These are phyloP conservation scores for Ophiosphaerella narmari DNA, from an alignment of 2,329 filamentous ascomycete species.

Conservation along the genomic window DNA sequence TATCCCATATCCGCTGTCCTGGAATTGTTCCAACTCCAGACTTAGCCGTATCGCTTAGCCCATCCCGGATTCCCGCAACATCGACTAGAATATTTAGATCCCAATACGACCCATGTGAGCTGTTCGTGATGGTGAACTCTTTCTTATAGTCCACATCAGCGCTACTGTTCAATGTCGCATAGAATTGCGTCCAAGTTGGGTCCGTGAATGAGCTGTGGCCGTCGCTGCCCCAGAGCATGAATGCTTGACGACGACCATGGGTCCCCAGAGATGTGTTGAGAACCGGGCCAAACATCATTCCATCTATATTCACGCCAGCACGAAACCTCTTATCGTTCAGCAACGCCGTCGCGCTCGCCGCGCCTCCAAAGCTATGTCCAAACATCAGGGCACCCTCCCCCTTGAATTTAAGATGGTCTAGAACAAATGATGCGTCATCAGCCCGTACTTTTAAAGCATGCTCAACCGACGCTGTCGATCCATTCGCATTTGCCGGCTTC, in stretches of 20 bases:
- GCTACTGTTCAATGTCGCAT: conserved; percentile 2
- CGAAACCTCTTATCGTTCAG: conserved; percentile 28
- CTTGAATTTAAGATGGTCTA: conserved; percentile 9
- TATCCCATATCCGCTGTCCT: conserved; percentile 7
- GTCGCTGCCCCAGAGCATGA: conserved; percentile 15
- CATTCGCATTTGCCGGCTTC: conserved; percentile 5
- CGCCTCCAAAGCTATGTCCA: conserved; percentile 40
- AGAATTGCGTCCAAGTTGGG: conserved; percentile 12
- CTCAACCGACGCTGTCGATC: conserved; percentile 15
- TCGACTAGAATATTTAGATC: conserved; percentile 17
- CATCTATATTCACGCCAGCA: conserved; percentile 38
- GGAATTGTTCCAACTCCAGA: conserved; percentile 5
- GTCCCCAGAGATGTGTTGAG: conserved; percentile 8
- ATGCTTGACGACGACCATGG: background rate
- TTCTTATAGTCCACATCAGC: conserved; percentile 11
- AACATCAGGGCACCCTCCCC: conserved; percentile 17
- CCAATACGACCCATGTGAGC: conserved; percentile 17
- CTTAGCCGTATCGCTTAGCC: conserved; percentile 9
- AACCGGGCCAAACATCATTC: conserved; percentile 24
- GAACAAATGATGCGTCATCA: conserved; percentile 17
- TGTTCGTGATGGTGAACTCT: conserved; percentile 12
- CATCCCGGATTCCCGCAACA: conserved; percentile 10
- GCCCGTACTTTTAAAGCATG: conserved; percentile 17
- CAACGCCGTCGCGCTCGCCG: conserved; percentile 29
- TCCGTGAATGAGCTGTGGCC: conserved; percentile 8